A percentile compares a stretch with the other conserved stretches of the same genome.
Evolutionary conservation across 176 grass and related monocot genomes (phyloP).

Genomic region (Cenchrus purpureus): DNA sequence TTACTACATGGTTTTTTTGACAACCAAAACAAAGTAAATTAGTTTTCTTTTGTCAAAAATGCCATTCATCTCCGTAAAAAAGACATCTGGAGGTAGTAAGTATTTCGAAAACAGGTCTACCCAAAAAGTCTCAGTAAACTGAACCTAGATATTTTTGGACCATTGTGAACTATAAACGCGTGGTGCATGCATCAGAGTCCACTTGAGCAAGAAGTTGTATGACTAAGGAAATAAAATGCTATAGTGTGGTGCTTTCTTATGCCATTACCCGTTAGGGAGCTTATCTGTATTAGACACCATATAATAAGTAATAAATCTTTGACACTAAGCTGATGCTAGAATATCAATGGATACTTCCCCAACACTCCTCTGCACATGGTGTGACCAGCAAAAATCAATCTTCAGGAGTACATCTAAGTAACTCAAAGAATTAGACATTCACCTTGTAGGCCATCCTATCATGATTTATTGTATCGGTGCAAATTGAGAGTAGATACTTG

Average conservation of each 20-base stretch:
- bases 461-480: not conserved
- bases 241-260: not conserved
- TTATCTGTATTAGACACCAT: not conserved
- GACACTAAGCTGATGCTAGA: not conserved
- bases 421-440: not conserved
- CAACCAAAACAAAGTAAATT: no score
- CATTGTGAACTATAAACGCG: not conserved
- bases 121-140: not conserved
- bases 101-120: not conserved
- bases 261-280: not conserved
- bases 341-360: not conserved
- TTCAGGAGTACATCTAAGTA: not conserved
- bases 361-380: not conserved
- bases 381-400: not conserved
- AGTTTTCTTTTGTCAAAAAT: not conserved
- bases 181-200: not conserved
- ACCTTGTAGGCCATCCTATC: not conserved
- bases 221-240: not conserved
- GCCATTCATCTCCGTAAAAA: no score
- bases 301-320: slow-evolving; percentile 2
- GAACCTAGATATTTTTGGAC: not conserved
- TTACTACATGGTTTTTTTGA: no score
- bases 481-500: not conserved
- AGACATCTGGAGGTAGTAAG: not conserved
- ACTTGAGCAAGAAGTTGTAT: not conserved